These are phyloP conservation scores for Ustilago hordei DNA, from an alignment of 1,284 basidiomycete genomes.

Conservation along the genomic window DNA sequence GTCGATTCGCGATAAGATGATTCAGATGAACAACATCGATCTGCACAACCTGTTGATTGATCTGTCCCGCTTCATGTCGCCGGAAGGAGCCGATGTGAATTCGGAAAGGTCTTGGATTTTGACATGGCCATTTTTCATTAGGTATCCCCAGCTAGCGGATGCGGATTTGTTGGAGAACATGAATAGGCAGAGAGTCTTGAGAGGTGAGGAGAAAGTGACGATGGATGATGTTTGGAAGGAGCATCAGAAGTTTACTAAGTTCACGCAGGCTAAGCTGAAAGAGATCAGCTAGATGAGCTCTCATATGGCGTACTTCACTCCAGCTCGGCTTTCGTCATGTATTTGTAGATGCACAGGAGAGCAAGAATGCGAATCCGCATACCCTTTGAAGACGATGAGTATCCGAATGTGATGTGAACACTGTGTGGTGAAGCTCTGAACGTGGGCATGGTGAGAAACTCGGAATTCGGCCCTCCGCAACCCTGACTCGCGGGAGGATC, in stretches of 20 bases:
- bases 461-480: constrained; percentile 10
- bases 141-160: constrained; percentile 50
- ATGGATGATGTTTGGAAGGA: constrained; percentile 47
- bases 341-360: neutral
- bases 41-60: constrained; percentile 38
- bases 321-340: neutral
- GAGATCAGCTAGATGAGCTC: constrained; percentile 17
- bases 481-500: neutral
- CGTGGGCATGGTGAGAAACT: neutral
- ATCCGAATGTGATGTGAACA: neutral
- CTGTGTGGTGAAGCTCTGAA: neutral
- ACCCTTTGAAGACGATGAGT: neutral
- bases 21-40: constrained; percentile 39
- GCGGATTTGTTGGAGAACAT: constrained; percentile 25
- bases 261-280: constrained; percentile 32
- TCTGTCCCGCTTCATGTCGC: constrained; percentile 23
- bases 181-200: constrained; percentile 28
- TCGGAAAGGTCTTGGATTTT: constrained; percentile 47
- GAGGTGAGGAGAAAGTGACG: constrained; percentile 26
- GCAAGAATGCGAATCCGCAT: neutral
- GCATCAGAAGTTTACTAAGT: constrained; percentile 26
- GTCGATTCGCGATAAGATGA: constrained; percentile 50
- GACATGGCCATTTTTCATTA: constrained; percentile 43
- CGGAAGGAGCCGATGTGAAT: constrained; percentile 35
- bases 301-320: neutral